Evolutionary conservation across 306 rosid genomes (phyloP).

Genomic region (Comarum palustre): DNA sequence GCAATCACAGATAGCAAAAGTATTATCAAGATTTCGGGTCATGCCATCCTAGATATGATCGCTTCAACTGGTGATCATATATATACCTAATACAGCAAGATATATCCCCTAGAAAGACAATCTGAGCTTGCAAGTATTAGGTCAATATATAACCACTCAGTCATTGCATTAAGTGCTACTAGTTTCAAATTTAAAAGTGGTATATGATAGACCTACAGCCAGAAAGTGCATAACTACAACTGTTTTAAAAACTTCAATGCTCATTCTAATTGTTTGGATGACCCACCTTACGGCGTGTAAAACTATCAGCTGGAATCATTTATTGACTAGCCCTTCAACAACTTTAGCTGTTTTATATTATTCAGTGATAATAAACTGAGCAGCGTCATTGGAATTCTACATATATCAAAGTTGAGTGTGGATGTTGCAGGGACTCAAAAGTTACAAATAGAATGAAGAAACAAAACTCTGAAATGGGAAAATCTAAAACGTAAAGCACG

Average conservation of each 20-base stretch:
- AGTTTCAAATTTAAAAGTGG: not conserved
- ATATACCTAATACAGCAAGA: not conserved
- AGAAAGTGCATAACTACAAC: not conserved
- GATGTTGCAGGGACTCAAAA: conserved; percentile 67
- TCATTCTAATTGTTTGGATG: not conserved
- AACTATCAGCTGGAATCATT: not conserved
- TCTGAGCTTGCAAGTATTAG: not conserved
- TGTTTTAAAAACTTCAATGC: not conserved
- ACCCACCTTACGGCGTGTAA: not conserved
- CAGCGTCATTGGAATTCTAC: conserved; percentile 84
- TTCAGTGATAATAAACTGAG: too few relatives aligned
- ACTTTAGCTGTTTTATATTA: not conserved
- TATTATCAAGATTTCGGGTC: not conserved
- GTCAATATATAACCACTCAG: not conserved
- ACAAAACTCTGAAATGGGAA: conserved; percentile 27
- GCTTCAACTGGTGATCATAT: not conserved
- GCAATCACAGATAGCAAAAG: not conserved
- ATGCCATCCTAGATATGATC: not conserved
- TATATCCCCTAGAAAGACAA: not conserved
- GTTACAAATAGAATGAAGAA: conserved; percentile 45
- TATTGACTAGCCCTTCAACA: not conserved
- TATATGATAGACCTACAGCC: not conserved
- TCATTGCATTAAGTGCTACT: not conserved
- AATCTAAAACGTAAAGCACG: conserved; percentile 17
- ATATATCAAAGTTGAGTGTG: conserved; percentile 76